phyloP scores from a whole-genome alignment of 2,329 filamentous ascomycete species.

The Neodidymelliopsis sp. region DNA sequence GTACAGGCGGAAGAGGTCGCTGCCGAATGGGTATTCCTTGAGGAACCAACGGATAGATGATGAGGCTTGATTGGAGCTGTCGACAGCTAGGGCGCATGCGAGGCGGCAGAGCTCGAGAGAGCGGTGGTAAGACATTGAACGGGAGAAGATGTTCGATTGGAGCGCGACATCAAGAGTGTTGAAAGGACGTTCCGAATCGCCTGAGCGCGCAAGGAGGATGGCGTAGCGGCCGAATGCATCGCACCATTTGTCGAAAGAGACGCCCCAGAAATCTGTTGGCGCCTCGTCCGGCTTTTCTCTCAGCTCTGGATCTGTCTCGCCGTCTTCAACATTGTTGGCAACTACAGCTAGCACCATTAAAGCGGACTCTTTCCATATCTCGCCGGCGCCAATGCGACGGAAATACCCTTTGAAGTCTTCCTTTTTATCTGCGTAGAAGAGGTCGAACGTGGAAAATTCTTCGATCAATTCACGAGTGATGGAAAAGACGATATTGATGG shows the following conservation, averaged over 20 bases:
- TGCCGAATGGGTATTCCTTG: conserved; percentile 78
- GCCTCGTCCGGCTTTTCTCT: conserved; percentile 40
- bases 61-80: conserved; percentile 78
- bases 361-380: conserved; percentile 46
- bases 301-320: conserved; percentile 36
- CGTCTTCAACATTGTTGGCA: conserved; percentile 46
- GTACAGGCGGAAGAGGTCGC: conserved; percentile 85
- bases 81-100: conserved; percentile 81
- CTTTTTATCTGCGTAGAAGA: conserved; percentile 63
- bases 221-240: conserved; percentile 91
- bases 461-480: conserved; percentile 65
- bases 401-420: conserved; percentile 51
- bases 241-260: conserved; percentile 85
- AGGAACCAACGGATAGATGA: conserved; percentile 83
- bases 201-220: conserved; percentile 73
- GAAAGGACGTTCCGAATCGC: conserved; percentile 76
- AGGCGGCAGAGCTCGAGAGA: conserved; percentile 81
- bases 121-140: conserved; percentile 71
- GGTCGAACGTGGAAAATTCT: conserved; percentile 66
- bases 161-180: conserved; percentile 78
- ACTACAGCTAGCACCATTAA: conserved; percentile 45
- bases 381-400: conserved; percentile 39
- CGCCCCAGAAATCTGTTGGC: conserved; percentile 72
- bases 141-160: conserved; percentile 83
- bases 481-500: conserved; percentile 64